Conservation (phyloP, 2,329 filamentous ascomycete species). For the Esteya vermicola region DNA sequence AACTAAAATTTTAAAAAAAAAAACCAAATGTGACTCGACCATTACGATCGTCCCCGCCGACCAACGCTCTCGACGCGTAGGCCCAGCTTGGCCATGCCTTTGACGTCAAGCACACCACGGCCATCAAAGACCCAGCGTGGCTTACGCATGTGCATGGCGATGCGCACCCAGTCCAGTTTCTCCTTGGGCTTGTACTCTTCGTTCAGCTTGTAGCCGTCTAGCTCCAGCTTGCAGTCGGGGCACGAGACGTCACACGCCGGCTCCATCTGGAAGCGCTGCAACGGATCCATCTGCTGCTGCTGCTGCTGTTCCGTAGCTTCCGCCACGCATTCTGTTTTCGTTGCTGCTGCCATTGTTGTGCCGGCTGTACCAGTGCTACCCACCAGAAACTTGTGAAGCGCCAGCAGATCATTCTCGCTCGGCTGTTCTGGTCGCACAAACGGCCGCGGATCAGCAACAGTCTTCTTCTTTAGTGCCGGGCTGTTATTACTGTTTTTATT, state of each 20-base stretch:
- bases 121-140: slow-evolving; percentile 44
- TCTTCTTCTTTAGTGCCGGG: slow-evolving; percentile 13
- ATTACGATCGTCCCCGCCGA: slow-evolving; percentile 18
- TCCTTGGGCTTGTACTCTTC: slow-evolving; percentile 30
- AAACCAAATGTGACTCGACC: not conserved
- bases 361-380: slow-evolving; percentile 10
- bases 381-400: slow-evolving; percentile 32
- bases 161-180: slow-evolving; percentile 35
- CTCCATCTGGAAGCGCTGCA: slow-evolving; percentile 28
- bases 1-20: too few species aligned
- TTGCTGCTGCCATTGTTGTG: not conserved
- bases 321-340: slow-evolving; percentile 5
- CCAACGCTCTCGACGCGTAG: slow-evolving; percentile 39
- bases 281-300: too few species aligned
- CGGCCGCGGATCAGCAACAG: slow-evolving; percentile 29
- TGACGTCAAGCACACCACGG: slow-evolving; percentile 35
- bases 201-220: slow-evolving; percentile 10
- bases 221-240: slow-evolving; percentile 30
- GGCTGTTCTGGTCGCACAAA: slow-evolving; percentile 22
- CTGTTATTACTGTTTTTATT: not conserved
- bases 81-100: slow-evolving; percentile 33
- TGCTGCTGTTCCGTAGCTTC: too few species aligned
- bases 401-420: slow-evolving; percentile 30
- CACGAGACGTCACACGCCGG: slow-evolving; percentile 30
- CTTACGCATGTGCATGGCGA: slow-evolving; percentile 33